Conservation (phyloP, 2,329 filamentous ascomycete genomes). For the Venturia asperata region DNA sequence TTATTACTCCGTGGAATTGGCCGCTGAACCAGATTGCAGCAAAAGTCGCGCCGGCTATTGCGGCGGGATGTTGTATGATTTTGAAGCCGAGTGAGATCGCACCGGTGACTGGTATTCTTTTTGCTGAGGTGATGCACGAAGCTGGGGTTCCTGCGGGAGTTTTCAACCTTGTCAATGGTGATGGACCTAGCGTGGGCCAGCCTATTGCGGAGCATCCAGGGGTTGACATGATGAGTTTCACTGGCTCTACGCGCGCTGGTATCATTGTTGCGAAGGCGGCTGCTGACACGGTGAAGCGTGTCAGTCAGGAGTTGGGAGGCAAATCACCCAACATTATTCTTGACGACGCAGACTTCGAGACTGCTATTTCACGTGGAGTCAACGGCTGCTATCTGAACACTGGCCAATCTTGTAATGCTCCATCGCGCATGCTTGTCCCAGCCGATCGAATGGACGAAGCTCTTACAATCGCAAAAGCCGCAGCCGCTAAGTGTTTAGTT, state of each 20-base stretch:
- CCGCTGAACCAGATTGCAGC: slow-evolving; percentile 68
- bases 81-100: slow-evolving; percentile 54
- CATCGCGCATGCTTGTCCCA: slow-evolving; percentile 51
- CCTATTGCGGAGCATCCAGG: slow-evolving; percentile 60
- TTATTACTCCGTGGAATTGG: slow-evolving; percentile 79
- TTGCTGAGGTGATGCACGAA: slow-evolving; percentile 61
- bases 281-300: slow-evolving; percentile 54
- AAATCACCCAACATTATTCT: slow-evolving; percentile 54
- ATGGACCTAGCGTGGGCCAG: slow-evolving; percentile 59
- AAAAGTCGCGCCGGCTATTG: slow-evolving; percentile 64
- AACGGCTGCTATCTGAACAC: slow-evolving; percentile 52
- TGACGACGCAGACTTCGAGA: slow-evolving; percentile 51
- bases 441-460: slow-evolving; percentile 54
- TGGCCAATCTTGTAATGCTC: slow-evolving; percentile 55
- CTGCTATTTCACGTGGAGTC: slow-evolving; percentile 61
- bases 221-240: slow-evolving; percentile 73
- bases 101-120: slow-evolving; percentile 49
- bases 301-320: slow-evolving; percentile 54
- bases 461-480: slow-evolving; percentile 54
- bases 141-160: slow-evolving; percentile 74
- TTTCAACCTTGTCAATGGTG: slow-evolving; percentile 67
- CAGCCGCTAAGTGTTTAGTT: slow-evolving; percentile 54
- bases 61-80: slow-evolving; percentile 51
- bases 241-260: slow-evolving; percentile 65
- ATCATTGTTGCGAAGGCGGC: slow-evolving; percentile 70